Evolutionary conservation across 1,284 basidiomycete species (phyloP), one percentile per base, ranked within the genome.

Genomic region (Anthracocystis panici-leucophaei): DNA sequence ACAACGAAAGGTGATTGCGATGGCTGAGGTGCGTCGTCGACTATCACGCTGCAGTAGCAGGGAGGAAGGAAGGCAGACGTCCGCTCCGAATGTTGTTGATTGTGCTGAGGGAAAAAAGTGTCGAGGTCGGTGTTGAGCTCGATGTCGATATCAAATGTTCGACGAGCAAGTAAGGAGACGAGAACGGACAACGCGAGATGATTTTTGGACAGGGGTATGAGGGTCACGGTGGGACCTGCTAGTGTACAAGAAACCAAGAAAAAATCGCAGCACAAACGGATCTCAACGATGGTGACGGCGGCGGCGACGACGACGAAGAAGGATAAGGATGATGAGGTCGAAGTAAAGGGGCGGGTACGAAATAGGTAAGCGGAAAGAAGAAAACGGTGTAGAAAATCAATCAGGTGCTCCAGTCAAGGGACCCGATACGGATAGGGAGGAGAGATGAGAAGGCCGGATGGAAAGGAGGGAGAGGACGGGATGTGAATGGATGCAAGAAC

Each of bases 221-320:
- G 31, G 65, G 65, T 53, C 59, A 44, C n/a, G 40, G 45, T 27
- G 20, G 46, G 38, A 45, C 64, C 57, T 49, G 50, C 63, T 71
- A 71, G 58, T 65, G 63, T 71, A 71, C 68, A 71, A 57, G 52
- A 45, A 40, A 64, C 57, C 48, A 45, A 49, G n/a, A n/a, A 65
- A 57, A 46, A 54, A 57, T 53, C 42, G 67, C 58, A 57, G 58
- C 57, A 53, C 62, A 27, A 53, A 60, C 29, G 49, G 45, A 52
- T 51, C 42, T 45, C 40, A 55, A 58, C 40, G 31, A 50, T 54
- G 41, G 54, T 53, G 51, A 69, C n/a, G n/a, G n/a, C n/a, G n/a
- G n/a, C 21, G 53, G 40, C 46, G 35, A 38, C 35, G 35, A 16
- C 33, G 49, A 65, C 40, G 33, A 20, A 38, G 54, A 29, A 50